These are phyloP conservation scores for Irpex sp. DNA, from an alignment of 1,284 basidiomycete genomes.

Conservation along the genomic window DNA sequence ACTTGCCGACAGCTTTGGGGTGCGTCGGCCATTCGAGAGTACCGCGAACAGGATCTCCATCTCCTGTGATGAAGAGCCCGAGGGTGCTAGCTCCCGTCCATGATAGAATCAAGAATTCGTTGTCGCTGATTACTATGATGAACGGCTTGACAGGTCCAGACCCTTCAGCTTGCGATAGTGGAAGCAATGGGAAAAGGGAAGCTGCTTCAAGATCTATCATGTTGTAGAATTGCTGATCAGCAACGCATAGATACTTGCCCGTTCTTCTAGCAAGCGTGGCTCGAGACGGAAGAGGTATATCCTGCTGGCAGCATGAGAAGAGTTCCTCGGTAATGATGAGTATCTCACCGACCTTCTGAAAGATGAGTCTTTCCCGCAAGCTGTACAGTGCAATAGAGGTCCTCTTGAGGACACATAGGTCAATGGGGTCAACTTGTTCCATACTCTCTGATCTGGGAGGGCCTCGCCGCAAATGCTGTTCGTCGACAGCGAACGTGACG, in stretches of 20 bases:
- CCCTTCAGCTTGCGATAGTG: slow-evolving; percentile 65
- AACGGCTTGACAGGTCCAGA: slow-evolving; percentile 56
- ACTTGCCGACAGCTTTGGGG: slow-evolving; percentile 75
- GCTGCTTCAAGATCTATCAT: slow-evolving; percentile 73
- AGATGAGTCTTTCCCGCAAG: slow-evolving; percentile 56
- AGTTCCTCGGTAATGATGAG: neutral
- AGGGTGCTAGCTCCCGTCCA: slow-evolving; percentile 76
- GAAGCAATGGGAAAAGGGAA: slow-evolving; percentile 68
- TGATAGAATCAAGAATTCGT: slow-evolving; percentile 79
- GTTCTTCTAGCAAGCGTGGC: slow-evolving; percentile 62
- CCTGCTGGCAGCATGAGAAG: slow-evolving; percentile 40
- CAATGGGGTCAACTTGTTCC: slow-evolving; percentile 52
- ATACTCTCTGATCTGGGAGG: slow-evolving; percentile 37
- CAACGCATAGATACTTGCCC: slow-evolving; percentile 69
- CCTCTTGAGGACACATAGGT: slow-evolving; percentile 78
- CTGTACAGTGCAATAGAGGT: slow-evolving; percentile 65
- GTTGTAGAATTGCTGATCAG: slow-evolving; percentile 70
- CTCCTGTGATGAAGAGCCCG: slow-evolving; percentile 80
- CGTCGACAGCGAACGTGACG: slow-evolving; percentile 76
- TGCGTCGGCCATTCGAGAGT: slow-evolving; percentile 83
- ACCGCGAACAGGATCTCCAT: slow-evolving; percentile 85
- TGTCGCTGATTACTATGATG: slow-evolving; percentile 70
- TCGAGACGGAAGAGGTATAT: slow-evolving; percentile 73
- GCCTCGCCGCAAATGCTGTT: slow-evolving; percentile 63
- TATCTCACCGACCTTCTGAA: slow-evolving; percentile 48